These are phyloP conservation scores for Ganoderma sinense DNA, from an alignment of 1,284 basidiomycete species.

Conservation along the genomic window DNA sequence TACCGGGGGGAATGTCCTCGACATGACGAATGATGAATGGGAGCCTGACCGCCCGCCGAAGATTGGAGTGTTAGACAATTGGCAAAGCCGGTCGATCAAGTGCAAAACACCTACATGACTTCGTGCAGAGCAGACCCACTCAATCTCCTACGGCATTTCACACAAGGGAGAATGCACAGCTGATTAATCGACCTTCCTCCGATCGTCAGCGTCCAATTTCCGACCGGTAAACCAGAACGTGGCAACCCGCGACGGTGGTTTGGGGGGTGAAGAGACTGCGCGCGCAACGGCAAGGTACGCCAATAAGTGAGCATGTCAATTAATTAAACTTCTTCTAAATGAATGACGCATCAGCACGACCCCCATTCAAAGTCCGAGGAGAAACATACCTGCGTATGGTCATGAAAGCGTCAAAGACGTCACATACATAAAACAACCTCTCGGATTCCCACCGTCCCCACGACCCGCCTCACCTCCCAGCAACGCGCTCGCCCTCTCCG, in stretches of 20 bases:
- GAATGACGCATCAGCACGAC: neutral
- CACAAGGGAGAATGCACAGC: neutral
- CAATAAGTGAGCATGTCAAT: neutral
- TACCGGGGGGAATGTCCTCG: neutral
- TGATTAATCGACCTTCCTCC: neutral
- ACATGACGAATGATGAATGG: neutral
- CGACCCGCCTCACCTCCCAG: neutral
- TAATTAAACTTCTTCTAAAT: neutral
- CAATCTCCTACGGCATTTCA: neutral
- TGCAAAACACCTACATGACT: neutral
- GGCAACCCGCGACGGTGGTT: neutral
- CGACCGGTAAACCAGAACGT: neutral
- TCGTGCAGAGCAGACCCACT: neutral
- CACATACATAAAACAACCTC: neutral
- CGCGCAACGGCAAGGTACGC: neutral
- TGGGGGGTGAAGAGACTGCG: neutral
- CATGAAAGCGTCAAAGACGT: neutral
- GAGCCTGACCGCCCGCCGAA: neutral
- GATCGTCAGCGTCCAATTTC: neutral
- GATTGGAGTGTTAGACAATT: neutral
- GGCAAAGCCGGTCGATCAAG: neutral
- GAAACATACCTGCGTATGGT: neutral
- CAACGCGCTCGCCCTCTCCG: neutral
- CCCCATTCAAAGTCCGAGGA: neutral
- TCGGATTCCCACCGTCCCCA: neutral